phyloP scores from a whole-genome alignment of 345 rosid species.

The Capsella bursapastoris region DNA sequence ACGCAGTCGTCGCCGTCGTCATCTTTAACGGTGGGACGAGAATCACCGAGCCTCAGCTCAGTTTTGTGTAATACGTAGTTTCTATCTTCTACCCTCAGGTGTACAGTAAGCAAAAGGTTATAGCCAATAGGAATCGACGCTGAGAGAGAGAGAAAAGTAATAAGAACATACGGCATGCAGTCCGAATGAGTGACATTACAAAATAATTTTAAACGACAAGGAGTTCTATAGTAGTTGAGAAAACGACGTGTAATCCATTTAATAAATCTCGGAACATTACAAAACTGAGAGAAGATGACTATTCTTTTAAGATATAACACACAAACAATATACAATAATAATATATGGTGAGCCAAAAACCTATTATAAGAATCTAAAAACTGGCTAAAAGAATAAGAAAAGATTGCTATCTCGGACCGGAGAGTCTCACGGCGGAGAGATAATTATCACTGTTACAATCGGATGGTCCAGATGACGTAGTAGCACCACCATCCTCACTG shows the following conservation, averaged over 20 bases:
- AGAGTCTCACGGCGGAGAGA: conserved; percentile 79
- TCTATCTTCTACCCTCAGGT: not conserved
- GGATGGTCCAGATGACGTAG: conserved; percentile 76
- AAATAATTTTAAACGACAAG: conserved; percentile 29
- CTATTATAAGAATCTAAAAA: conserved; percentile 25
- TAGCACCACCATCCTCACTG: conserved; percentile 71
- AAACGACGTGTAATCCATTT: conserved; percentile 15
- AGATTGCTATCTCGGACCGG: conserved; percentile 83
- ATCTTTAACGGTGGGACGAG: conserved; percentile 46
- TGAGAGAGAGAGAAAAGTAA: not conserved
- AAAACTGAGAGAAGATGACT: conserved; percentile 13
- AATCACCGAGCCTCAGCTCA: conserved; percentile 2
- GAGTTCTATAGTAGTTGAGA: not conserved
- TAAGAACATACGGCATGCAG: conserved; percentile 32
- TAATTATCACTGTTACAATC: conserved; percentile 70
- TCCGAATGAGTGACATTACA: not conserved
- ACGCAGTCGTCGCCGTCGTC: conserved; percentile 38
- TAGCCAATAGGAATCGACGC: conserved; percentile 29
- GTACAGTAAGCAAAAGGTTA: not conserved
- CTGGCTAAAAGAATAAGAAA: not conserved
- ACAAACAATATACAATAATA: conserved; percentile 36
- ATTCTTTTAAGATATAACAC: conserved; percentile 2
- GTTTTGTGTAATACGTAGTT: not conserved
- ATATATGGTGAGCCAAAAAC: conserved; percentile 34
- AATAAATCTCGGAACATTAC: conserved; percentile 21